These are phyloP conservation scores for Colletotrichum paranaense DNA, from an alignment of 2,329 filamentous ascomycete genomes.

Conservation along the genomic window DNA sequence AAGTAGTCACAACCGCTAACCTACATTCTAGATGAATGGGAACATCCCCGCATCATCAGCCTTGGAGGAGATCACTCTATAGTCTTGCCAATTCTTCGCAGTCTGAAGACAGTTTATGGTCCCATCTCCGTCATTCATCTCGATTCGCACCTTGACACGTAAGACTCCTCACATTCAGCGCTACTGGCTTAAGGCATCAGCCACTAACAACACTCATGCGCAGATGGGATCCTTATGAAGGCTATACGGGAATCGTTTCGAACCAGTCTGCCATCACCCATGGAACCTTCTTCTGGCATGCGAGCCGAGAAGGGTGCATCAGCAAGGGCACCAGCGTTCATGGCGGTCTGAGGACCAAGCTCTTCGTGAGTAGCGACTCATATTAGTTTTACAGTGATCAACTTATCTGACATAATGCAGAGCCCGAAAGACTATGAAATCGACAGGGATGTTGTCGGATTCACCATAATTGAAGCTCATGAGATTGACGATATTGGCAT, in stretches of 20 bases:
- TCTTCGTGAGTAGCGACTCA: not conserved
- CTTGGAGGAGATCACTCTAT: not conserved
- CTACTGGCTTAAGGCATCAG: not conserved
- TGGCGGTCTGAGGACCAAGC: constrained; percentile 79
- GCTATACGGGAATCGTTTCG: not conserved
- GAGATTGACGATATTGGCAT: constrained; percentile 87
- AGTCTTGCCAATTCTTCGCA: not conserved
- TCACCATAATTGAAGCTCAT: constrained; percentile 72
- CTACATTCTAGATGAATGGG: not conserved
- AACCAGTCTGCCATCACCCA: constrained; percentile 75
- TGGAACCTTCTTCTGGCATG: constrained; percentile 91
- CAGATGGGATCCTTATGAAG: not conserved
- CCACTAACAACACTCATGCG: not conserved
- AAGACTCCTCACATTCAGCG: not conserved
- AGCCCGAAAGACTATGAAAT: not conserved
- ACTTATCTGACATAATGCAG: not conserved
- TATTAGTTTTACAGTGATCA: not conserved
- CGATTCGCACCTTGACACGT: not conserved
- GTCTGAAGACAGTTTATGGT: not conserved
- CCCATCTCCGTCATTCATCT: not conserved
- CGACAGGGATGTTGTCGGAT: not conserved
- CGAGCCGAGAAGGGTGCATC: constrained; percentile 82
- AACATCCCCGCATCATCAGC: not conserved
- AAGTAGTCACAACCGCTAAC: not conserved
- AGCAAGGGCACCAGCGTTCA: constrained; percentile 80